Evolutionary conservation across 2,329 filamentous ascomycete genomes (phyloP), one percentile per base, ranked within the genome.

Genomic region (Diaporthe vaccinii): DNA sequence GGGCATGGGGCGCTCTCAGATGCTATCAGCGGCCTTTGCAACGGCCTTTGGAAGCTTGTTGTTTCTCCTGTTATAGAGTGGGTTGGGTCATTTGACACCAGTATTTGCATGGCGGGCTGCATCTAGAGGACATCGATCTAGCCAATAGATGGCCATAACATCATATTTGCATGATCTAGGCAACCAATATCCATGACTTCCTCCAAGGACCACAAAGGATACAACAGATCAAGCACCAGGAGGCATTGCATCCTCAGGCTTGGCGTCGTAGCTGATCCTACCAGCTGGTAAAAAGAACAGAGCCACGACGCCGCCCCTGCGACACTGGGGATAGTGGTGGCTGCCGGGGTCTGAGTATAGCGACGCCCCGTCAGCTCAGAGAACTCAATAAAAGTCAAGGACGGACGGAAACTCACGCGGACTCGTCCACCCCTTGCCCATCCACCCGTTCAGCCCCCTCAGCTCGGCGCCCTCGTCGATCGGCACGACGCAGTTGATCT

Each of bases 231-330:
- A 68, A 53, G 65, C 49, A n/a, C 65, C 77, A 3, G 77, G n/a
- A 28, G 86, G 86, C 80, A 88, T 86, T 25, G 83, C 82, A 77
- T 84, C 83, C 22, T 81, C 85, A 2, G 86, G 86, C 73, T 83
- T 84, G 9, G 84, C 85, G 74, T 84, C 82, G 78, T 89, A 89
- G 39, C 85, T 85, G 72, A 91, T 90, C 49, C 89, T 83, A 1
- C 89, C 89, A 0, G 88, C 87, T 0, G 89, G 89, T 74, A 91
- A 78, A 74, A 91, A 91, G 80, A 90, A 90, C 58, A 91, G 80
- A 8, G 88, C 87, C 22, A 90, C 85, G 14, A 90, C 78, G 1
- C 85, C 85, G 1, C 88, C 89, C 5, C 84, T 84, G 17, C 88
- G 82, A 20, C 87, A 88, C 69, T 89, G 82, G 3, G 89, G 89